phyloP scores from a whole-genome alignment of 2,329 filamentous ascomycete species.

The Fusarium tjaetaba region DNA sequence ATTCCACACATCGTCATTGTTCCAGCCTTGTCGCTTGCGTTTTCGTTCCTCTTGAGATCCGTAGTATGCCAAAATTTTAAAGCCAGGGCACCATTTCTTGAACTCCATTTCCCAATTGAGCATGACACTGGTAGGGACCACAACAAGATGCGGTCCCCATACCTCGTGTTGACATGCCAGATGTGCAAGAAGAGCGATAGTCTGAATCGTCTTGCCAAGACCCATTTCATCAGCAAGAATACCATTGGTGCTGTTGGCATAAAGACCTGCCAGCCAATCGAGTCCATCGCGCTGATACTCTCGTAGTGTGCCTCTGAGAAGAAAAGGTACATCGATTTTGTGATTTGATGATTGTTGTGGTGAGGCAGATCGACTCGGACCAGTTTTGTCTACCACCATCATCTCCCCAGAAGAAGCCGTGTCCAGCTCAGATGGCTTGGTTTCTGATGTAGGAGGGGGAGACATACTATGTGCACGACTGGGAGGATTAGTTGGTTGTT shows the following conservation, averaged over 20 bases:
- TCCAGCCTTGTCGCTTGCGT: constrained; percentile 91
- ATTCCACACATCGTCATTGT: constrained; percentile 92
- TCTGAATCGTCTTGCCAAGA: constrained; percentile 97
- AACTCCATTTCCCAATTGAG: constrained; percentile 99
- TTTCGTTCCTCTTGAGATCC: constrained; percentile 92
- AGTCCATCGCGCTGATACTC: constrained; percentile 98
- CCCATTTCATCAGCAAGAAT: constrained; percentile 99
- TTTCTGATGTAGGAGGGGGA: constrained; percentile 58
- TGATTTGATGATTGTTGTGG: constrained; percentile 49
- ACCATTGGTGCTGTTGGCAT: constrained; percentile 91
- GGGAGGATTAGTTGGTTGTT: constrained; percentile 54
- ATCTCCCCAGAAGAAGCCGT: constrained; percentile 53
- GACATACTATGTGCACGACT: constrained; percentile 59
- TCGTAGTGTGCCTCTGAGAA: constrained; percentile 87
- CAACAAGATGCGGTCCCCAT: constrained; percentile 95
- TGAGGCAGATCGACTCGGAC: constrained; percentile 48
- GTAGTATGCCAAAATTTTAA: constrained; percentile 98
- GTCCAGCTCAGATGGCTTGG: constrained; percentile 61
- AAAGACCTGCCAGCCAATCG: constrained; percentile 94
- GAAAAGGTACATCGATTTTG: constrained; percentile 80
- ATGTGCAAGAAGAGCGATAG: constrained; percentile 92
- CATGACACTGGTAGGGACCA: constrained; percentile 98
- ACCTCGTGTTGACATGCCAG: constrained; percentile 88
- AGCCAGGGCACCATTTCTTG: constrained; percentile 98
- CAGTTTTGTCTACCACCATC: constrained; percentile 45